Evolutionary conservation across 169 alveolate species (phyloP), one percentile per base, ranked within the genome.

Genomic region (Plasmodium ovale): DNA sequence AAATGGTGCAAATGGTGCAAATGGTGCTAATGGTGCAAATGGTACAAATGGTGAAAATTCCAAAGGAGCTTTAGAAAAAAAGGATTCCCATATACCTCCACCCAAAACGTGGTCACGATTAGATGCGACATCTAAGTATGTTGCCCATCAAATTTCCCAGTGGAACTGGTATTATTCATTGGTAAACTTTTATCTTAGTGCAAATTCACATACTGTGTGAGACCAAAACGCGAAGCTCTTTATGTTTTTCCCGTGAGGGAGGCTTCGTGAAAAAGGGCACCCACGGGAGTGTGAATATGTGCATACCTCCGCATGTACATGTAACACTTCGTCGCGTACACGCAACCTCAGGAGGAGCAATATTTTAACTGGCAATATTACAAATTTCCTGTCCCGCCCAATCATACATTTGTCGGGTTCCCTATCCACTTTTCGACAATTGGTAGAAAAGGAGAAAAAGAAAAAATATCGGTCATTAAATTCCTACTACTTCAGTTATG

Each of bases 371-470:
- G 97, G 97, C 94, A 91, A 54, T 88, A 93, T 39, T 79, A 87
- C 44, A 92, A 94, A 59, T 87, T 95, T 53, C 97, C 97, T 16
- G 94, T 95, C 1, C 94, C 94, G 2, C 95, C 95, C 1, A 95
- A 93, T 79, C 95, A 92, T 67, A 95, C 97, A 14, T 95, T 95
- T 77, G 93, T 95, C 5, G 97, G 97, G n/a, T 89, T 93, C n/a
- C 97, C 97, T 3, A 94, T 95, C 19, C 97, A 94, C 70, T 95
- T 95, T 84, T 95, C 94, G 44, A 95, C 97, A 35, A 54, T 44
- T 6, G 87, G 91, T 85, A 44, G 49, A 16, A 19, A 44, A 0
- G 35, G 33, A 72, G 21, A 19, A 35, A 33, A 70, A 1, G 33
- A 19, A 5, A 44, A 65, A 37, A 35, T 19, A 25, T 31, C n/a